A percentile compares a stretch with the other conserved stretches of the same genome.
Conservation (phyloP, 139 green algal species). For the Coelastrella sp. region DNA sequence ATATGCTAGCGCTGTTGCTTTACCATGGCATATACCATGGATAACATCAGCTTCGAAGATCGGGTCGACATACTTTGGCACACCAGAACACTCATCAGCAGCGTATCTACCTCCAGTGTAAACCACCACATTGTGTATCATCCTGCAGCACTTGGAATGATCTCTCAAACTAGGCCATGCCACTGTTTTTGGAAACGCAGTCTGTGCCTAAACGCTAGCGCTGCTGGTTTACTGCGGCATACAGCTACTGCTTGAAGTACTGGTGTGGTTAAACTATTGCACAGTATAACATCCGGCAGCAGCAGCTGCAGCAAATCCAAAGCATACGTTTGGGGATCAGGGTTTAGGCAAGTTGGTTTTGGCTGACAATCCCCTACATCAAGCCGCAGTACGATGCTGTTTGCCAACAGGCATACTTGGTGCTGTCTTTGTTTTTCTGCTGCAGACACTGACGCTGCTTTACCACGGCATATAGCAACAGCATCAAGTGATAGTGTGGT, state of each 20-base stretch:
- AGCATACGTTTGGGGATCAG: too few relatives aligned
- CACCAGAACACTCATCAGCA: conserved; percentile 17
- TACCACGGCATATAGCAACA: conserved; percentile 60
- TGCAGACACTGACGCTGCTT: not conserved
- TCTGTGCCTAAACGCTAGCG: not conserved
- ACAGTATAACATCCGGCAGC: conserved; percentile 40
- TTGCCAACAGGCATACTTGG: too few relatives aligned
- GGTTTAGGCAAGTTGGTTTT: too few relatives aligned
- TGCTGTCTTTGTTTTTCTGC: not conserved
- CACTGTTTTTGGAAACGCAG: too few relatives aligned
- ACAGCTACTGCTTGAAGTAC: conserved; percentile 73
- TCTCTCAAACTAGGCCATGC: too few relatives aligned
- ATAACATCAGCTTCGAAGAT: conserved; percentile 75
- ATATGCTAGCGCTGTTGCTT: not conserved
- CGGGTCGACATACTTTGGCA: conserved; percentile 81
- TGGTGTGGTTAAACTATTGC: conserved; percentile 81
- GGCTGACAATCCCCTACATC: too few relatives aligned
- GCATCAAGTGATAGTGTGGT: conserved; percentile 79
- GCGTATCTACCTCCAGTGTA: too few relatives aligned
- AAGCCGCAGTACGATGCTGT: too few relatives aligned
- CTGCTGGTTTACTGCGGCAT: conserved; percentile 42
- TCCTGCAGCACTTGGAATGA: too few relatives aligned
- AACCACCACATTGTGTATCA: too few relatives aligned
- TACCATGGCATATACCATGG: conserved; percentile 58
- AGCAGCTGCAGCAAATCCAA: conserved; percentile 26